Base-by-base conservation (phyloP, 495 filamentous ascomycete genomes). In the Penicillium psychrofluorescens region DNA sequence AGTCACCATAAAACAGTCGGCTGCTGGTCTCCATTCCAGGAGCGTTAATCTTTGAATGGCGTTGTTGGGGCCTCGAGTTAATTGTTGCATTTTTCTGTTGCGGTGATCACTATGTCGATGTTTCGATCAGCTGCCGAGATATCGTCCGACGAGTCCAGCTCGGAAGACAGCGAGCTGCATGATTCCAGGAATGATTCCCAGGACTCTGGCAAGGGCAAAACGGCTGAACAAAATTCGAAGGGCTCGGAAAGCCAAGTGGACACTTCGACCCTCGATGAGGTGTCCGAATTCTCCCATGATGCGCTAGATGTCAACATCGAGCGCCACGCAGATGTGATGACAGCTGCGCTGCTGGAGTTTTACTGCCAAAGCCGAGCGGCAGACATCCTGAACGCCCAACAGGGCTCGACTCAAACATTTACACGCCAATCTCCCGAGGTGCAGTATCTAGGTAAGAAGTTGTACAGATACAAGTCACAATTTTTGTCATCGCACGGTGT, bases 341-440 rank as follows among this genome's bases (percentile, higher is more conserved):
- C 68, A 6, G 54, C 68, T 22, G 61, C 70, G 2, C 44, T 74
- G 6, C 49, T 74, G 7, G 68, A 72, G 29, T 74, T 72, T 38
- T 71, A 63, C 38, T 74, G 67, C 29, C 49, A 66, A n/a, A 66
- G 50, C 40, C 64, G 64, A 36, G 70, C 70, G 13, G 66, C 63
- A 29, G 70, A 74, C 40, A 59, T 70, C 35, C 61, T 74, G 31
- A 74, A 74, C 54, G 52, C 59, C 7, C 63, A 67, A 27, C 43
- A 53, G 8, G 60, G 58, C 35, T 63, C 66, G 6, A 48, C 47
- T 13, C 48, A 46, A 39, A 47, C 38, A 16, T 71, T 59, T 54
- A 67, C 66, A 4, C 63, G 66, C 2, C 62, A 72, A n/a, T 70
- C 61, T 8, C 67, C 68, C 8, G 70, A 74, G 41, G 68, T 59